phyloP scores from a whole-genome alignment of 2,329 filamentous ascomycete genomes.

The Neophaeococcomyces aloes region DNA sequence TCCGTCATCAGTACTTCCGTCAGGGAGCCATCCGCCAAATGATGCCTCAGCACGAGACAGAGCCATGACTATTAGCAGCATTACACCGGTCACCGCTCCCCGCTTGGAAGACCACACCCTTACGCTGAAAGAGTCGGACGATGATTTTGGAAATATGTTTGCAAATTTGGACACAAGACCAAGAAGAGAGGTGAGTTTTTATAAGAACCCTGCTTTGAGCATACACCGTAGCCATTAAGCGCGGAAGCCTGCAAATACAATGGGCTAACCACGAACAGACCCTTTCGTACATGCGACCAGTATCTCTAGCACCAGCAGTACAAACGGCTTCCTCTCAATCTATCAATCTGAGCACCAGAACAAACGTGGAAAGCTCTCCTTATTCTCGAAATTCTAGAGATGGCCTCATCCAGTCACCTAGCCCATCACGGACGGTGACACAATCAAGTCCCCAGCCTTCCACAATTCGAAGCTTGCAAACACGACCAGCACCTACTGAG shows the following conservation, averaged over 20 bases:
- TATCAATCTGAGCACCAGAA: conserved; percentile 35
- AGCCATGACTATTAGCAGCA: conserved; percentile 42
- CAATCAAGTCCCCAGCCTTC: conserved; percentile 16
- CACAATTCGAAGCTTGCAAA: conserved; percentile 1
- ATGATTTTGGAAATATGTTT: conserved; percentile 45
- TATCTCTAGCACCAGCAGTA: conserved; percentile 3
- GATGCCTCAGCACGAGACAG: conserved; percentile 30
- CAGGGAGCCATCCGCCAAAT: conserved; percentile 3
- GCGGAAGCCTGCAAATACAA: background rate
- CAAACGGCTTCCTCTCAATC: conserved; percentile 28
- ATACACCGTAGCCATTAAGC: too few relatives aligned
- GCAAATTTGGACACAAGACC: conserved; percentile 32
- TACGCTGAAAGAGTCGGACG: conserved; percentile 31
- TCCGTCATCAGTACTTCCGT: conserved; percentile 10
- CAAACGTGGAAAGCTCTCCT: conserved; percentile 38
- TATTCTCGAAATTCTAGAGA: conserved; percentile 44
- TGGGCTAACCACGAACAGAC: conserved; percentile 2
- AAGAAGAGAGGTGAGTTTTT: conserved; percentile 5
- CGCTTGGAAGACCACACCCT: conserved; percentile 39
- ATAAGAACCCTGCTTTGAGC: background rate
- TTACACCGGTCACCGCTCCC: conserved; percentile 42
- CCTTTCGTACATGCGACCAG: background rate
- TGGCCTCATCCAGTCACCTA: conserved; percentile 35
- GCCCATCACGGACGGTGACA: conserved; percentile 26
- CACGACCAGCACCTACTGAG: background rate